phyloP scores from a whole-genome alignment of 2,329 filamentous ascomycete genomes.

The Chrysosphaeria jannelii region DNA sequence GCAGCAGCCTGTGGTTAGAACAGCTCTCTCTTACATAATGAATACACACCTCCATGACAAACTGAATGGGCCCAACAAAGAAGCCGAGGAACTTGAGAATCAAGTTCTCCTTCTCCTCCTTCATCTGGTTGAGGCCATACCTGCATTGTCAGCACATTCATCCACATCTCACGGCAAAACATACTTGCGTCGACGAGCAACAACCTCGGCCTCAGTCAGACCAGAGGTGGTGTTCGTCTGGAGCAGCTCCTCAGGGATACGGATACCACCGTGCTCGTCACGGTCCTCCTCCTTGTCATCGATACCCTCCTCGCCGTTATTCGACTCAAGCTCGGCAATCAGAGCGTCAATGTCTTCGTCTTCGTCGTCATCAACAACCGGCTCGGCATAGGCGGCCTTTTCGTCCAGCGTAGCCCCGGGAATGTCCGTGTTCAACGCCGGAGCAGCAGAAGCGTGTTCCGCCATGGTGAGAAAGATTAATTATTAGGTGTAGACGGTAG shows the following conservation, averaged over 20 bases:
- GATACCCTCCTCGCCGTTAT: constrained; percentile 39
- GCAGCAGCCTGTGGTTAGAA: constrained; percentile 42
- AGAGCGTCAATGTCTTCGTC: constrained; percentile 65
- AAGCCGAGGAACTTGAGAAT: constrained; percentile 57
- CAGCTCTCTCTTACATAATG: constrained; percentile 1
- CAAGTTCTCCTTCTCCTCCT: constrained; percentile 66
- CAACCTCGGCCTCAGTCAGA: constrained; percentile 42
- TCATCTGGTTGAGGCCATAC: constrained; percentile 56
- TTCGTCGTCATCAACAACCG: constrained; percentile 29
- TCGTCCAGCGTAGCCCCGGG: constrained; percentile 34
- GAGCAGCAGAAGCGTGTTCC: constrained; percentile 20
- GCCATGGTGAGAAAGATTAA: constrained; percentile 18
- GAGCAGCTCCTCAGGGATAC: constrained; percentile 35
- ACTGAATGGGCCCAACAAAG: constrained; percentile 73
- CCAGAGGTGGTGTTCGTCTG: constrained; percentile 41
- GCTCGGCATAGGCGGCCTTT: constrained; percentile 16
- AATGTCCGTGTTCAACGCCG: constrained; percentile 31
- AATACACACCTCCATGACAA: constrained; percentile 58
- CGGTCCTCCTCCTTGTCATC: constrained; percentile 24
- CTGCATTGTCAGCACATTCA: constrained; percentile 2
- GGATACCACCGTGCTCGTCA: constrained; percentile 19
- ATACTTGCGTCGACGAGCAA: constrained; percentile 29
- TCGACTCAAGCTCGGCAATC: constrained; percentile 63
- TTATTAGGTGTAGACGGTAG: no score
- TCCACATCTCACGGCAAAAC: constrained; percentile 1